Conservation (phyloP, 805 yeast genomes). For the Cyberlindnera lachancei region DNA sequence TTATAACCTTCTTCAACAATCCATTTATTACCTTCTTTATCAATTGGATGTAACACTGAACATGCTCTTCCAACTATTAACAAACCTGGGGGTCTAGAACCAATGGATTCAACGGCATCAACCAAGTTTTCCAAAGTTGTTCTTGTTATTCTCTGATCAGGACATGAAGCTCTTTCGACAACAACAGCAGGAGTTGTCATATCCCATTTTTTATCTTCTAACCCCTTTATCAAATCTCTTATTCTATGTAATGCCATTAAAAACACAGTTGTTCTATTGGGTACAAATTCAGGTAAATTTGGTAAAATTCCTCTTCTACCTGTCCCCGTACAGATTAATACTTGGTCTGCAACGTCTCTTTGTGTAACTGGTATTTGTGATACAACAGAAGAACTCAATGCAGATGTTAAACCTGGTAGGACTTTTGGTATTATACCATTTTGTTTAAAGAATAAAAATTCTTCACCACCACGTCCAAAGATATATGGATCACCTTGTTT, state of each 20-base stretch:
- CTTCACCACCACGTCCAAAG: slow-evolving; percentile 96
- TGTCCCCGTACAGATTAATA: slow-evolving; percentile 88
- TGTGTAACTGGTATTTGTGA: slow-evolving; percentile 88
- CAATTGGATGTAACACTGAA: slow-evolving; percentile 30
- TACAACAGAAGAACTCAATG: slow-evolving; percentile 78
- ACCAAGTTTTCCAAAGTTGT: slow-evolving; percentile 62
- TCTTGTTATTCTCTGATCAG: slow-evolving; percentile 81
- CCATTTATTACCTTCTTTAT: slow-evolving; percentile 22
- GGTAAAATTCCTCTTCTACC: slow-evolving; percentile 85
- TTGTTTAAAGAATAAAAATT: slow-evolving; percentile 55
- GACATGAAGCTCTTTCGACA: slow-evolving; percentile 87
- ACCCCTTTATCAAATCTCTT: slow-evolving; percentile 38
- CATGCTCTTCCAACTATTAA: slow-evolving; percentile 79
- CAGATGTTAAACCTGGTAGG: slow-evolving; percentile 84
- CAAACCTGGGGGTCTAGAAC: slow-evolving; percentile 90
- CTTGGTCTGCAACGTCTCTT: slow-evolving; percentile 87
- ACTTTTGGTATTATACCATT: slow-evolving; percentile 70
- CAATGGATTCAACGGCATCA: slow-evolving; percentile 65
- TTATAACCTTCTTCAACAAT: slow-evolving; percentile 30
- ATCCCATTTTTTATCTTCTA: slow-evolving; percentile 59
- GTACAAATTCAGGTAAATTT: slow-evolving; percentile 63
- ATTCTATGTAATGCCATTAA: slow-evolving; percentile 84
- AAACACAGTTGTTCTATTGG: slow-evolving; percentile 74
- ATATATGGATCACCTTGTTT: slow-evolving; percentile 97
- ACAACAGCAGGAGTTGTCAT: slow-evolving; percentile 69